These are phyloP conservation scores for Darksidea phi DNA, from an alignment of 495 filamentous ascomycete species.

Conservation along the genomic window DNA sequence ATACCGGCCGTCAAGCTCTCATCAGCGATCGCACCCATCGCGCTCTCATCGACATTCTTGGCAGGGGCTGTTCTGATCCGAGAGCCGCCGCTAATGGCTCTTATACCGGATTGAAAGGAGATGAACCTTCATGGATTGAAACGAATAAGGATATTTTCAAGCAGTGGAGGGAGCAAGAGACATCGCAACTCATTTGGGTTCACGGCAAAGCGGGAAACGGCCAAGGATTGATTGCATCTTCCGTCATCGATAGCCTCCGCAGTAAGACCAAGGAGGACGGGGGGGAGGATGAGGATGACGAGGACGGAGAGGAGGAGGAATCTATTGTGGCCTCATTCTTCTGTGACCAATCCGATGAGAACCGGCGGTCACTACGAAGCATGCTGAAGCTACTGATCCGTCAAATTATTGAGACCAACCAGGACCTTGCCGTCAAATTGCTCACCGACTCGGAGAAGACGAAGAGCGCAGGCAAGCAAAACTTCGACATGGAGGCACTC, in stretches of 20 bases:
- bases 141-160: slow-evolving; percentile 9
- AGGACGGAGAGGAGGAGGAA: not conserved
- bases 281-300: too few species aligned
- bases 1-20: slow-evolving; percentile 7
- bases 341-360: slow-evolving; percentile 27
- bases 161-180: slow-evolving; percentile 12
- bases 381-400: slow-evolving; percentile 21
- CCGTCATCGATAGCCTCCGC: slow-evolving; percentile 10
- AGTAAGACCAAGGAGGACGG: too few species aligned
- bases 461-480: slow-evolving; percentile 4
- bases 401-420: slow-evolving; percentile 17
- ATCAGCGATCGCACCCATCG: slow-evolving; percentile 13
- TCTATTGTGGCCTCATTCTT: slow-evolving; percentile 23
- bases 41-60: slow-evolving; percentile 8
- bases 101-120: not conserved
- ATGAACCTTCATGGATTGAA: slow-evolving; percentile 8
- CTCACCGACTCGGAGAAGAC: slow-evolving; percentile 21
- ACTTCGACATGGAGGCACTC: slow-evolving; percentile 10
- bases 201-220: slow-evolving; percentile 20
- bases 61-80: slow-evolving; percentile 17
- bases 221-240: slow-evolving; percentile 20
- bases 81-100: slow-evolving; percentile 1
- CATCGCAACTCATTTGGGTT: slow-evolving; percentile 12
- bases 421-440: slow-evolving; percentile 19
- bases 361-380: slow-evolving; percentile 7